Evolutionary conservation across 345 rosid genomes (phyloP).

Genomic region (Angophora floribunda): DNA sequence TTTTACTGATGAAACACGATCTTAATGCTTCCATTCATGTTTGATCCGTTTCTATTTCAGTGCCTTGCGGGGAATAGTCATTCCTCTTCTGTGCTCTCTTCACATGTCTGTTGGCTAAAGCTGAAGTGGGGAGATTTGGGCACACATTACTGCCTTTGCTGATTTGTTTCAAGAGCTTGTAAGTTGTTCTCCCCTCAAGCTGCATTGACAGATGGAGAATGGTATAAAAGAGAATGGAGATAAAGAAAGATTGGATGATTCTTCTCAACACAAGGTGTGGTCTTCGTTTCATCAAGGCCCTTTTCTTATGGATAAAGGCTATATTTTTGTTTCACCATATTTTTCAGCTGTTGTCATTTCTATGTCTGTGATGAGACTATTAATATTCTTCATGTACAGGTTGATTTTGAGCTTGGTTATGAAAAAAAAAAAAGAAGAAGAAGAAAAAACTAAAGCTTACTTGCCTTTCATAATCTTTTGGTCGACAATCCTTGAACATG

Average conservation of each 20-base stretch:
- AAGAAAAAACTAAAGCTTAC: not conserved
- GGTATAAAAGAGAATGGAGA: constrained; percentile 1
- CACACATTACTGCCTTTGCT: not conserved
- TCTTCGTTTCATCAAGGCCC: not conserved
- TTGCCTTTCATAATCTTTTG: not conserved
- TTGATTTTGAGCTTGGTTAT: not conserved
- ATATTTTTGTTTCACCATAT: not conserved
- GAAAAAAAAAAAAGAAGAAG: not conserved
- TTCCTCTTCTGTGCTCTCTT: not conserved
- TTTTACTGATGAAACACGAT: not conserved
- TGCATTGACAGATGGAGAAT: constrained; percentile 6
- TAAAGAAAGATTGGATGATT: not conserved
- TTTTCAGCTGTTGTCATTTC: not conserved
- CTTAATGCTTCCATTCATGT: not conserved
- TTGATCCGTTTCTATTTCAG: not conserved
- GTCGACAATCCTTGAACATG: not conserved
- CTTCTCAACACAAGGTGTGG: constrained; percentile 9
- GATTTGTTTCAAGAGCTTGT: not conserved
- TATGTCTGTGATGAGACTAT: not conserved
- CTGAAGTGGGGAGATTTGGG: not conserved
- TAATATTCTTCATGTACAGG: not conserved
- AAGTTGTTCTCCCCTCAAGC: not conserved
- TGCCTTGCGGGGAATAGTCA: not conserved
- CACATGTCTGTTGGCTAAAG: not conserved
- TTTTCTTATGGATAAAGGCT: not conserved